Percentiles rank a stretch among this genome's conserved stretches.
These are phyloP conservation scores for Acacia concinna DNA, from an alignment of 331 rosid species.

Conservation along the genomic window DNA sequence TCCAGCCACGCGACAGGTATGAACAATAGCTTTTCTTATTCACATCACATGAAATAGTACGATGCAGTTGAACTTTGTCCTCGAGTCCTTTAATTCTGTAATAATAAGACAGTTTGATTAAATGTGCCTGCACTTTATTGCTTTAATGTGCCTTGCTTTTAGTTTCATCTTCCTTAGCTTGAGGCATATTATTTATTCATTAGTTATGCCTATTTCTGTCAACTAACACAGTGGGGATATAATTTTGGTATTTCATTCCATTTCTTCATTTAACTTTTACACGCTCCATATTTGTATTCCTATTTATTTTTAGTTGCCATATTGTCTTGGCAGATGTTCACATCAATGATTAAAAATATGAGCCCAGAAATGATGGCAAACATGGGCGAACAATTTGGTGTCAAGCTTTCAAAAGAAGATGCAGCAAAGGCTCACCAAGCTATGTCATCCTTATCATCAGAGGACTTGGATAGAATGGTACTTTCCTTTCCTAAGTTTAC, in stretches of 20 bases:
- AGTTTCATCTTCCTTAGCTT: constrained; percentile 6
- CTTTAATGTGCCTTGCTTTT: background rate
- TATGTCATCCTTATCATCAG: constrained; percentile 85
- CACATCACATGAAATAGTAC: constrained; percentile 24
- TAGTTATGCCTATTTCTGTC: constrained; percentile 11
- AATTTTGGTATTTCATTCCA: background rate
- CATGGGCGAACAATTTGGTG: constrained; percentile 91
- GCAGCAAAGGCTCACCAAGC: constrained; percentile 87
- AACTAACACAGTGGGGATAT: background rate
- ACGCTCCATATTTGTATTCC: background rate
- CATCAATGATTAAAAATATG: constrained; percentile 92
- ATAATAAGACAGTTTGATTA: constrained; percentile 1
- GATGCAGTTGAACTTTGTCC: background rate
- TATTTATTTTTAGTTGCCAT: constrained; percentile 20
- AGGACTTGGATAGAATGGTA: constrained; percentile 92
- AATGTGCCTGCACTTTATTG: constrained; percentile 6
- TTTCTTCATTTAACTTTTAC: constrained; percentile 9
- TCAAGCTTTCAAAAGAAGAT: constrained; percentile 83
- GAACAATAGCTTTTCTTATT: constrained; percentile 16
- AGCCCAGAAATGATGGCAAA: constrained; percentile 97
- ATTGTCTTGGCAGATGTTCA: constrained; percentile 70
- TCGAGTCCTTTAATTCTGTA: background rate
- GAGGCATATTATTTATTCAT: constrained; percentile 7
- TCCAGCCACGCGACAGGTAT: constrained; percentile 93
- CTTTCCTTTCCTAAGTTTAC: constrained; percentile 13